Evolutionary conservation across 129 eudicot species (phyloP), one percentile per base, ranked within the genome.

Genomic region (Oenanthe sinensis): DNA sequence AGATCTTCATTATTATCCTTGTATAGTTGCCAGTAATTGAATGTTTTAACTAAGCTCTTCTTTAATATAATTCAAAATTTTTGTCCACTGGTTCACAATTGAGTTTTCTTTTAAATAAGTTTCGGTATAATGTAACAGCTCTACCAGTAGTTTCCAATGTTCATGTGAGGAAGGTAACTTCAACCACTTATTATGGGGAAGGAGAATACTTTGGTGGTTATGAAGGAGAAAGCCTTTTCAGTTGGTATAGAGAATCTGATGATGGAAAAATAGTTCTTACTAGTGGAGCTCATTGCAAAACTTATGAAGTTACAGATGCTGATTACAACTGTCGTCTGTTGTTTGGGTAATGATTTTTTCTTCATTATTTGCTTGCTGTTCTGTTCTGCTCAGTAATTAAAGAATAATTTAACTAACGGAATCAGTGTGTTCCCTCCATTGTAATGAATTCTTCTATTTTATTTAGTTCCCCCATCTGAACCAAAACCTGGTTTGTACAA

Each of bases 151-250:
- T 90, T 75, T 86, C 91, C 13, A 81, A 81, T 78, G 93, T 96
- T 85, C 60, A 75, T 37, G 93, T 86, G 46, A 89, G 81, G 80
- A 87, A 84, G 80, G 30, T 89, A 65, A 83, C 88, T 43, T 84
- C 83, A 49, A 82, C 83, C 75, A 89, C 82, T 24, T 92, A 87
- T 77, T 71, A 78, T n/a, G 97, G 99, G 42, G 91, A 89, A 84
- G 99, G 99, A 78, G 89, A 86, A 76, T 96, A 96, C 77, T 92
- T 89, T 85, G 99, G 99, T 82, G 99, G 99, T 71, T 86, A 90
- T 77, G 97, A 92, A 87, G 99, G 99, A 82, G 79, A 86, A 52
- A 92, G 99, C 87, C 82, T 92, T 71, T 92, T 83, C 75, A 92
- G 97, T 76, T 96, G 99, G 99, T 92, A 87, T 68, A 92, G 99